Evolutionary conservation across 306 rosid genomes (phyloP).

Genomic region (Cucumis sativus): DNA sequence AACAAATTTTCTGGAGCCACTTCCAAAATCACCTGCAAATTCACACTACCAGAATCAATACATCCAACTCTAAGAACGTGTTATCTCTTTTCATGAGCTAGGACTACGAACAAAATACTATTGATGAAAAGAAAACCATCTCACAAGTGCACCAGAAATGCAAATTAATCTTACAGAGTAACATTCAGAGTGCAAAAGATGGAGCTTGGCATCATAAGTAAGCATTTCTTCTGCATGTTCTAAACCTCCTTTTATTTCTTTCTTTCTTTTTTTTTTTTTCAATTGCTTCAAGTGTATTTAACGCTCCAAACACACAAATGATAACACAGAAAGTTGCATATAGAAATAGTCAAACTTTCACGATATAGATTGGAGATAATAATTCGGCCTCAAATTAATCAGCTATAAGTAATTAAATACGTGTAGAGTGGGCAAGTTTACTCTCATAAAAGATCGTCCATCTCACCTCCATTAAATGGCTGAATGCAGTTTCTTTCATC

Average conservation of each 20-base stretch:
- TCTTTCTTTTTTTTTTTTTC: not conserved
- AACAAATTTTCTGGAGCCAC: slow-evolving; percentile 74
- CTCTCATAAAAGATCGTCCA: not conserved
- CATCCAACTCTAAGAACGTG: not conserved
- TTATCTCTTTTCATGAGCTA: not conserved
- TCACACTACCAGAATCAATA: slow-evolving; percentile 1
- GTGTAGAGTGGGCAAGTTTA: not conserved
- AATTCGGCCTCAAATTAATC: not conserved
- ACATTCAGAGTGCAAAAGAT: not conserved
- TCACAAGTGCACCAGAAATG: not conserved
- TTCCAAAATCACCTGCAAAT: slow-evolving; percentile 82
- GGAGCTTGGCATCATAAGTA: not conserved
- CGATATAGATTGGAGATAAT: not conserved
- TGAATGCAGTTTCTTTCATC: slow-evolving; percentile 59
- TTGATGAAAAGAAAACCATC: not conserved
- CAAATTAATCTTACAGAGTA: not conserved
- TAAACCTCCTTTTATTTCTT: not conserved
- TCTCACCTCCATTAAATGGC: slow-evolving; percentile 92
- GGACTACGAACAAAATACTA: not conserved
- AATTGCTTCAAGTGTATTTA: not conserved
- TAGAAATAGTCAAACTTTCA: not conserved
- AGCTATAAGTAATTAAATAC: not conserved
- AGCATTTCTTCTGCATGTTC: not conserved
- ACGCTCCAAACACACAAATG: not conserved
- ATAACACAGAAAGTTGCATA: too few relatives aligned